Evolutionary conservation across 352 stramenopile species (phyloP), one percentile per base, ranked within the genome.

Genomic region (Phytophthora ohioensis): DNA sequence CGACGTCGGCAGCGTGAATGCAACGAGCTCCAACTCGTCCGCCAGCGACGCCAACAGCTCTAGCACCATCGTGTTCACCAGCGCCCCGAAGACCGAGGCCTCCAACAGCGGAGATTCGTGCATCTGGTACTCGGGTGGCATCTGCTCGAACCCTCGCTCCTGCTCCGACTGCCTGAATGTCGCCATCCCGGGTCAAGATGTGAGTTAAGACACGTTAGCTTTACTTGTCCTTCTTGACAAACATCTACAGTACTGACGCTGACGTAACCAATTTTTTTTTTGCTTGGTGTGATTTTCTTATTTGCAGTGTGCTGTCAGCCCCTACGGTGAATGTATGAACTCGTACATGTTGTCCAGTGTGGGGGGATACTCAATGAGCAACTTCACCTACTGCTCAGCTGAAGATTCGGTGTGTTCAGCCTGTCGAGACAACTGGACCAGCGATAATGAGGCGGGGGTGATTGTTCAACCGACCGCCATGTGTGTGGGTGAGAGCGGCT

Each of bases 91-190:
- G 52, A 69, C 35, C 4, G 47, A 64, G 30, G 12, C 53, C 7
- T 62, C 53, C 3, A 53, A 69, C 57, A 66, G 53, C 31, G 64
- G 64, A 42, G 75, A 82, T 42, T 67, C 75, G n/a, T 82, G 75
- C 55, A 70, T 64, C 5, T 82, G 75, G 75, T 79, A 82, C 47
- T 52, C 58, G 2, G 64, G 56, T 21, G 64, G 59, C 51, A 72
- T 71, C 38, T 82, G 75, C 46, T 66, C 64, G 3, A 53, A 34
- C 31, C 75, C 75, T 52, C 75, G 75, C 21, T 78, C 71, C 3
- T 82, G 75, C 47, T 70, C 59, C 8, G 75, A 82, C 64, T 82
- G 75, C 54, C 59, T 82, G 12, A 82, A 84, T 32, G 71, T 78
- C 12, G 69, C 49, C 13, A 56, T 88, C 27, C 30, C 56, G 2